These are phyloP conservation scores for Pseudoneurospora amorphoporcata DNA, from an alignment of 495 filamentous ascomycete genomes.

Conservation along the genomic window DNA sequence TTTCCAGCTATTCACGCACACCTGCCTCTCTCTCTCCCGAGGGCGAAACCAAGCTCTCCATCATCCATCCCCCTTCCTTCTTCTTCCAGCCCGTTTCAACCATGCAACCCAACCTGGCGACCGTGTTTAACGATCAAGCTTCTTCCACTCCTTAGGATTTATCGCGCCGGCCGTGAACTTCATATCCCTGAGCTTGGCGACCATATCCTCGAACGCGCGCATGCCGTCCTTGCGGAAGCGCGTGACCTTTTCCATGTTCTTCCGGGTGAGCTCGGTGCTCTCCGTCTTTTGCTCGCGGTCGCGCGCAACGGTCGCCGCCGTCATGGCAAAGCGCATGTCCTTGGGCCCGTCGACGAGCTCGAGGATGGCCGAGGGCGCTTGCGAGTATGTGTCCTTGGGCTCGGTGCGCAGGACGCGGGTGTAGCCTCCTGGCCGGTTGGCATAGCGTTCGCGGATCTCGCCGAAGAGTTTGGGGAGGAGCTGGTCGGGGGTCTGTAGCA, in stretches of 20 bases:
- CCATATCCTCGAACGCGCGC: constrained; percentile 55
- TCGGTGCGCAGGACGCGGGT: constrained; percentile 88
- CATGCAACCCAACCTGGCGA: neutral
- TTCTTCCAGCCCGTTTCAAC: neutral
- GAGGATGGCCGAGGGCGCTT: constrained; percentile 82
- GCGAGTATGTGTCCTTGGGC: constrained; percentile 62
- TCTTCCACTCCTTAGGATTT: neutral
- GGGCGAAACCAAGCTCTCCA: neutral
- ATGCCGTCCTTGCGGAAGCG: constrained; percentile 59
- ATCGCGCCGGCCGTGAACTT: constrained; percentile 7
- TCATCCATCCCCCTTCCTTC: neutral
- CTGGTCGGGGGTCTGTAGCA: constrained; percentile 40
- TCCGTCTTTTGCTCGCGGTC: constrained; percentile 41
- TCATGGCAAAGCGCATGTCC: constrained; percentile 92
- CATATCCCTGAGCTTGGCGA: constrained; percentile 46
- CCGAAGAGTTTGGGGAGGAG: constrained; percentile 84
- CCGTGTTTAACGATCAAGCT: neutral
- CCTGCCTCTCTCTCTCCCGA: neutral
- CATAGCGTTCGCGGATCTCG: constrained; percentile 68
- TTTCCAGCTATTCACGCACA: neutral
- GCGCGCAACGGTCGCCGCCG: constrained; percentile 64
- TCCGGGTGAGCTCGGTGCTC: constrained; percentile 57
- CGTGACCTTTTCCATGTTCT: constrained; percentile 81
- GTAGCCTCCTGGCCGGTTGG: constrained; percentile 77
- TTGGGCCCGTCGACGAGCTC: constrained; percentile 92